Evolutionary conservation across 306 rosid genomes (phyloP), one percentile per base, ranked within the genome.

Genomic region (Lablab purpureus): DNA sequence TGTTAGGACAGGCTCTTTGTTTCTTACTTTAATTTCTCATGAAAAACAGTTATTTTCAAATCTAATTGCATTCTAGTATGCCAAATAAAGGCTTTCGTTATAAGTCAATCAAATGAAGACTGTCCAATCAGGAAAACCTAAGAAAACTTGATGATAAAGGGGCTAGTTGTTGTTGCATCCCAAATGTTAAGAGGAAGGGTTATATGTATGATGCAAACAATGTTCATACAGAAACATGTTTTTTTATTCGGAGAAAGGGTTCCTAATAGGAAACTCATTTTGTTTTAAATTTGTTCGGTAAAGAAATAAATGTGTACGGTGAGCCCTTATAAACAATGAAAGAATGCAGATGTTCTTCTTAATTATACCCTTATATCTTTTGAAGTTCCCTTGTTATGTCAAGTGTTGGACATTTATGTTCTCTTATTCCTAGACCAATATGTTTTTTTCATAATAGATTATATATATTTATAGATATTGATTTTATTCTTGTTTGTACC

Each of bases 1-100:
- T 73, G 49, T 83, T 65, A 41, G 49, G 56, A 83, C 19, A 25
- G 51, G 8, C 64, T 58, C 11, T 51, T 37, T n/a, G n/a, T 51
- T 41, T 18, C 11, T 64, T 78, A 12, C 27, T 63, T 22, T 43
- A 37, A 11, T 59, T 49, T 74, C 41, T 80, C 9, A n/a, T 43
- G 71, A n/a, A 21, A 62, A 67, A 36, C 30, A 45, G 13, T 17
- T 71, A 40, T 22, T 79, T 43, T 50, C 51, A 18, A 51, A 80
- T 50, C 30, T n/a, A 79, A 27, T 40, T 74, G 63, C 55, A 7
- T 28, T 49, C 58, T 60, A 62, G 52, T 66, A 80, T 41, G 40
- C 64, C 74, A 3, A 21, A 47, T 62, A 40, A 41, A 51, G 84
- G 51, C 54, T 41, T 41, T 13, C 18, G 62, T 47, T 21, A 54